phyloP scores from a whole-genome alignment of 1,284 basidiomycete genomes.

The Pseudozyma tsukubaensis region DNA sequence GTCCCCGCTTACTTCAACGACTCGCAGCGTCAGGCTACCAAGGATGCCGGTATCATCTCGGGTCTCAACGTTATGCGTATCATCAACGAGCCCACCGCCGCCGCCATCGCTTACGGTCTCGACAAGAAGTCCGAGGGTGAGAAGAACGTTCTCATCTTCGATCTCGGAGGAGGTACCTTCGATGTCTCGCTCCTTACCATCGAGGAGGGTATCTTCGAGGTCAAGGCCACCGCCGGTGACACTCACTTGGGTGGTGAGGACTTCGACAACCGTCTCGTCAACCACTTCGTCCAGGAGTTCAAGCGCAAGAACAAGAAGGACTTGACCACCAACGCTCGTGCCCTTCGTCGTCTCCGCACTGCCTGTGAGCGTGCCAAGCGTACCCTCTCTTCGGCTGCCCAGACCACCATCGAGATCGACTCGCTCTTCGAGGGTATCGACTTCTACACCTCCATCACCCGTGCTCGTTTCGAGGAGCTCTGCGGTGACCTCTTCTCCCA shows the following conservation, averaged over 20 bases:
- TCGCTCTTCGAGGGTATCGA: slow-evolving; percentile 97
- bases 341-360: slow-evolving; percentile 94
- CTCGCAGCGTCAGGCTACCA: slow-evolving; percentile 94
- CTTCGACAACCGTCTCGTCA: slow-evolving; percentile 95
- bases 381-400: slow-evolving; percentile 94
- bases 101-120: slow-evolving; percentile 93
- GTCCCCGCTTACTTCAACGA: slow-evolving; percentile 99
- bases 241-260: slow-evolving; percentile 99
- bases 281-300: slow-evolving; percentile 98
- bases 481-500: slow-evolving; percentile 97
- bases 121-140: slow-evolving; percentile 85
- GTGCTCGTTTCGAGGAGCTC: slow-evolving; percentile 98
- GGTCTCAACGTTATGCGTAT: slow-evolving; percentile 94
- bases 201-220: slow-evolving; percentile 98
- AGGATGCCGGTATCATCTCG: slow-evolving; percentile 89
- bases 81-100: slow-evolving; percentile 95
- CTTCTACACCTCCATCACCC: slow-evolving; percentile 97
- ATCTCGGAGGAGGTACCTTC: slow-evolving; percentile 98
- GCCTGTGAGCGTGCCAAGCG: slow-evolving; percentile 99
- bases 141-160: slow-evolving; percentile 95
- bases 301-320: slow-evolving; percentile 99
- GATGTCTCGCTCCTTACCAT: slow-evolving; percentile 98
- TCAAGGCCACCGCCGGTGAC: slow-evolving; percentile 98
- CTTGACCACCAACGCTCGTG: slow-evolving; percentile 90
- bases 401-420: slow-evolving; percentile 98